Evolutionary conservation across 192 early-diverging fungal genomes (phyloP).

Genomic region (Thamnidium elegans): DNA sequence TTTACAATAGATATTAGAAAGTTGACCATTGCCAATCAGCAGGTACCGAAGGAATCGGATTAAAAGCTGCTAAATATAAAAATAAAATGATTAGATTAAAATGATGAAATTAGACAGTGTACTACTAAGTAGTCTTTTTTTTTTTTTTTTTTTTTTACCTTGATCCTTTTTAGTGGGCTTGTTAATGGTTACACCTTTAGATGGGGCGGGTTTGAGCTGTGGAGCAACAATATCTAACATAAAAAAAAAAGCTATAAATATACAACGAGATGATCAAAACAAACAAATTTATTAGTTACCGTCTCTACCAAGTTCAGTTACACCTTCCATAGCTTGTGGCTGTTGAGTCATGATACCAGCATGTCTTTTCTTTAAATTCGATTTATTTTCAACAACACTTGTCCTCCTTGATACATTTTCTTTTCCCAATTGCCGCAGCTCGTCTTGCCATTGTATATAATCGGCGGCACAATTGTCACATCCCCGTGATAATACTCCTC

Average conservation of each 20-base stretch:
- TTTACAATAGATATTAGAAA: conserved; percentile 2
- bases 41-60: conserved; percentile 13
- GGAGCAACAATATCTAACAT: too few species aligned
- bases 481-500: conserved; percentile 27
- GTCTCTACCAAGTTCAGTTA: conserved; percentile 29
- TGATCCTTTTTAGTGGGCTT: conserved; percentile 12
- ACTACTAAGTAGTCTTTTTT: too few species aligned
- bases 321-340: conserved; percentile 30
- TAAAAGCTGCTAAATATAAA: neutral
- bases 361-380: conserved; percentile 6
- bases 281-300: conserved; percentile 13
- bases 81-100: neutral
- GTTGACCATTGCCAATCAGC: conserved; percentile 22
- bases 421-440: neutral
- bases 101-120: neutral
- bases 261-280: neutral
- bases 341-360: conserved; percentile 31
- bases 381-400: neutral
- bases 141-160: conserved; percentile 2
- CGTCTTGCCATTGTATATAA: conserved; percentile 23
- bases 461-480: conserved; percentile 30
- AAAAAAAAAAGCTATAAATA: too few species aligned
- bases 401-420: neutral
- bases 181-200: conserved; percentile 14
- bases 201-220: too few species aligned